These are phyloP conservation scores for Pulicaria dysenterica DNA, from an alignment of 129 eudicot genomes.

Conservation along the genomic window DNA sequence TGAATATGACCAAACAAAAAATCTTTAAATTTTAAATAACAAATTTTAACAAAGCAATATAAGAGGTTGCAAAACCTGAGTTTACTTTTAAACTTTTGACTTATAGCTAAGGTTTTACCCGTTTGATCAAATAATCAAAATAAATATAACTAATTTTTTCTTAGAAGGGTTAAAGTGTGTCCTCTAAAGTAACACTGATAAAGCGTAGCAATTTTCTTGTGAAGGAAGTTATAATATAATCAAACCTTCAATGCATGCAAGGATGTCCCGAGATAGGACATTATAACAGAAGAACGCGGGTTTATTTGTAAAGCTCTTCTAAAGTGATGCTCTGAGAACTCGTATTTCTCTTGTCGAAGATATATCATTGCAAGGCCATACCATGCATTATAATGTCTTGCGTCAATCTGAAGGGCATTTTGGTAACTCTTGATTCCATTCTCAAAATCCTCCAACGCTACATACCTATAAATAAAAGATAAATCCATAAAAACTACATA, in stretches of 20 bases:
- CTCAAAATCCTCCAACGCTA: constrained; percentile 93
- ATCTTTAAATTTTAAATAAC: too few relatives aligned
- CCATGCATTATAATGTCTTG: constrained; percentile 97
- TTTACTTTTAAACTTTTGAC: too few relatives aligned
- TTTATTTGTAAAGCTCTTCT: constrained; percentile 80
- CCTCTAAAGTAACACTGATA: background rate
- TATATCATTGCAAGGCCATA: constrained; percentile 98
- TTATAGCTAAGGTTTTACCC: background rate
- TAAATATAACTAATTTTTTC: background rate
- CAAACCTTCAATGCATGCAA: constrained; percentile 85
- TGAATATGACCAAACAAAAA: background rate
- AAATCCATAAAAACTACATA: background rate
- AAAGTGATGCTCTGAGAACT: constrained; percentile 97
- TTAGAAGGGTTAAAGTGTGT: too few relatives aligned
- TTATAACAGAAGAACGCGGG: constrained; percentile 88
- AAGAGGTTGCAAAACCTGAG: too few relatives aligned
- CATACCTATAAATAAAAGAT: constrained; percentile 50
- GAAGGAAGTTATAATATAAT: background rate
- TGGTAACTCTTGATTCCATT: constrained; percentile 89
- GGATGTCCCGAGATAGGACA: constrained; percentile 96
- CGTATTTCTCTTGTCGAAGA: constrained; percentile 94
- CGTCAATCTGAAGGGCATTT: constrained; percentile 77
- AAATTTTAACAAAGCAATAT: too few relatives aligned
- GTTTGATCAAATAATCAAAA: background rate
- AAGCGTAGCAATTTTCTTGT: constrained; percentile 1